Base-by-base conservation (phyloP, 768 basidiomycete species). In the Mycena sanguinolenta region DNA sequence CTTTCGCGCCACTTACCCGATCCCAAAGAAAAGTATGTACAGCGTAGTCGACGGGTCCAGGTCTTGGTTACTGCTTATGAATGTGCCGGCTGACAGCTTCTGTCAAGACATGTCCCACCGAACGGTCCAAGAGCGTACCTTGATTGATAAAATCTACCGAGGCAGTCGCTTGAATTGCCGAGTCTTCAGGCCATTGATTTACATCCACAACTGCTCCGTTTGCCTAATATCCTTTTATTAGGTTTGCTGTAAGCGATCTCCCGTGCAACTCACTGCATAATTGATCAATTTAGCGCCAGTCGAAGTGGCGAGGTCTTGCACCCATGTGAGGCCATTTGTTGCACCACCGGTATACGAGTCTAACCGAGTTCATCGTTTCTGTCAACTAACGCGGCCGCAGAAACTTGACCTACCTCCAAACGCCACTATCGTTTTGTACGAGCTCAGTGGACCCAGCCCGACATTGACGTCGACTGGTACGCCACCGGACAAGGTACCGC, bases 381-480 rank as follows among this genome's bases (percentile, higher is more conserved):
- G 12, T 1, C 16, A 13, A 42, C 21, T n/a, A n/a, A n/a, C 23
- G 17, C 32, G 27, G 21, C 34, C 6, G 25, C 12, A 21, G 21
- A 21, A 30, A 21, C 28, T 53, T 17, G 7, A 63, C 81, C 36
- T 71, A 86, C 87, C 63, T 57, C 87, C 87, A 68, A 88, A 89
- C 0, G 87, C 79, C 7, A 89, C 87, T 49, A 89, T 85, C 3
- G 84, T 87, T 66, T 82, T 84, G 66, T 84, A 83, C 6, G 67
- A 69, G 8, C 68, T 65, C 50, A 88, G 72, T 38, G 79, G 65
- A 27, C 62, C 59, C 44, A 89, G 71, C 1, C 87, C 87, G 0
- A 80, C 82, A 52, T 86, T 89, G 46, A 87, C 82, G 69, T 88
- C 84, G 9, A 82, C 80, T 14, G 75, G 75, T 7, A 70, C 76